A percentile compares a stretch with the other conserved stretches of the same genome.
Conservation (phyloP, 2,329 filamentous ascomycete genomes). For the Ascosphaera apis region DNA sequence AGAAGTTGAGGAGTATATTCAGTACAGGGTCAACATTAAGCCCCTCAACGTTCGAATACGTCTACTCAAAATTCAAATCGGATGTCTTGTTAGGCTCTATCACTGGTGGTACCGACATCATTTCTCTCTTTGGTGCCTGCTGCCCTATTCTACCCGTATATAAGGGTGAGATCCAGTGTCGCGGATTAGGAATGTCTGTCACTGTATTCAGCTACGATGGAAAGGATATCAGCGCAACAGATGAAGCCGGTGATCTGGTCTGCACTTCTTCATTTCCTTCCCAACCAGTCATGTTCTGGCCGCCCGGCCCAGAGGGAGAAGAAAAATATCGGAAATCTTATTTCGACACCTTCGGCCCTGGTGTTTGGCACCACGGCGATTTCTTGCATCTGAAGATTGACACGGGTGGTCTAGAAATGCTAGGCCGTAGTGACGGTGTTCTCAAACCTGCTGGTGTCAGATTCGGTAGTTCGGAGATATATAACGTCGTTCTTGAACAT, state of each 20-base stretch:
- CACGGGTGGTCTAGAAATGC: slow-evolving; percentile 67
- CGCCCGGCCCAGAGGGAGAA: slow-evolving; percentile 38
- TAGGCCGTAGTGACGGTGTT: slow-evolving; percentile 78
- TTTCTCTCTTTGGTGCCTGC: slow-evolving; percentile 77
- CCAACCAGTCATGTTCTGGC: slow-evolving; percentile 75
- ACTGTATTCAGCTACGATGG: slow-evolving; percentile 32
- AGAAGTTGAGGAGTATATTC: slow-evolving; percentile 58
- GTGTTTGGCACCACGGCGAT: slow-evolving; percentile 80
- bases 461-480: slow-evolving; percentile 88
- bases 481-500: slow-evolving; percentile 72
- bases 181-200: slow-evolving; percentile 60
- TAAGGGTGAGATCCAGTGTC: slow-evolving; percentile 53
- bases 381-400: slow-evolving; percentile 51
- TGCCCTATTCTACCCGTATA: slow-evolving; percentile 53
- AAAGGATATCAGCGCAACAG: slow-evolving; percentile 33
- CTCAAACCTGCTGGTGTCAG: slow-evolving; percentile 79
- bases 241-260: slow-evolving; percentile 66
- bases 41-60: slow-evolving; percentile 76
- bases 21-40: slow-evolving; percentile 82
- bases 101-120: slow-evolving; percentile 89
- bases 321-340: slow-evolving; percentile 66
- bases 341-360: slow-evolving; percentile 54
- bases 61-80: slow-evolving; percentile 61
- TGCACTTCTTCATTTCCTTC: slow-evolving; percentile 73
- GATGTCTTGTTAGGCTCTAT: slow-evolving; percentile 78